Conservation (phyloP, 1,139 yeast species). For the Magnusiomyces suaveolens region DNA sequence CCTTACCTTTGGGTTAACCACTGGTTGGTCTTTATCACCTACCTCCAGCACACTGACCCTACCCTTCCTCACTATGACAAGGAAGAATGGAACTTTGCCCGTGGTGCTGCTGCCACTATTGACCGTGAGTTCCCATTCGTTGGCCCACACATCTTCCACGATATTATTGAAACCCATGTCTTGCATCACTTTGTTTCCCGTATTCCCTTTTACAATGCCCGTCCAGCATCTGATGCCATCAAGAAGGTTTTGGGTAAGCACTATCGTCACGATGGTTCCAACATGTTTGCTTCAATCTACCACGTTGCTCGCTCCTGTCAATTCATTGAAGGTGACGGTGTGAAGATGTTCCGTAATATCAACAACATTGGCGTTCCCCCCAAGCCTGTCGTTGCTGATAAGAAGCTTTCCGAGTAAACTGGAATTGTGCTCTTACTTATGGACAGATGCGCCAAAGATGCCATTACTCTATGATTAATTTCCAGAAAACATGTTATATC, state of each 20-base stretch:
- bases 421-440: not conserved
- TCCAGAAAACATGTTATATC: not conserved
- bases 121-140: slow-evolving; percentile 77
- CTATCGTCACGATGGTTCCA: slow-evolving; percentile 56
- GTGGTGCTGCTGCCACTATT: slow-evolving; percentile 83
- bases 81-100: slow-evolving; percentile 71
- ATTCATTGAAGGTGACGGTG: slow-evolving; percentile 70
- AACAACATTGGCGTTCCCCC: slow-evolving; percentile 44
- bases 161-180: slow-evolving; percentile 83
- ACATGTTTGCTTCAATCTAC: slow-evolving; percentile 69
- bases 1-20: slow-evolving; percentile 81
- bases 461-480: not conserved
- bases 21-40: slow-evolving; percentile 82
- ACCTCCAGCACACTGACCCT: slow-evolving; percentile 76
- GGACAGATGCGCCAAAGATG: not conserved
- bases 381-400: slow-evolving; percentile 14
- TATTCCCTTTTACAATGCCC: slow-evolving; percentile 78
- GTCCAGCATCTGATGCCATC: slow-evolving; percentile 71
- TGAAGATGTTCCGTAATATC: slow-evolving; percentile 66
- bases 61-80: slow-evolving; percentile 70
- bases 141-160: slow-evolving; percentile 76
- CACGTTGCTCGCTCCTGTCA: slow-evolving; percentile 64
- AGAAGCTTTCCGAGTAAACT: slow-evolving; percentile 16
- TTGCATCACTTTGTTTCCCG: slow-evolving; percentile 77
- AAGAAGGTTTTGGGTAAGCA: slow-evolving; percentile 76